These are phyloP conservation scores for Yamadazyma kitorensis DNA, from an alignment of 805 yeast species.

Conservation along the genomic window DNA sequence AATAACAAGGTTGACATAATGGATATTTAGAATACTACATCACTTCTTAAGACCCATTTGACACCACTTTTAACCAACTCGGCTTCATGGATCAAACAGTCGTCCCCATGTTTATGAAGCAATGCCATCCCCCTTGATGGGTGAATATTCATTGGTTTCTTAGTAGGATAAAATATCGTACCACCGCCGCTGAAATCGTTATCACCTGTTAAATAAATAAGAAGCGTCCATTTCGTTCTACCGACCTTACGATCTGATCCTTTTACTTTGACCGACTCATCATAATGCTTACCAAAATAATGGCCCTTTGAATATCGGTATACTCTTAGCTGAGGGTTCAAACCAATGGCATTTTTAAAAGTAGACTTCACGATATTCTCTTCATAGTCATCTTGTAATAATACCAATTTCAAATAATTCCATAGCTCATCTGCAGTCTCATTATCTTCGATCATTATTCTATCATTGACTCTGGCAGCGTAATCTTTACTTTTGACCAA, in stretches of 20 bases:
- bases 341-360: conserved; percentile 42
- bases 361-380: conserved; percentile 22
- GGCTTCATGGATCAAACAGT: conserved; percentile 60
- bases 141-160: conserved; percentile 33
- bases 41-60: conserved; percentile 64
- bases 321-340: conserved; percentile 54
- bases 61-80: conserved; percentile 48
- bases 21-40: conserved; percentile 35
- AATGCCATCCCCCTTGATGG: conserved; percentile 57
- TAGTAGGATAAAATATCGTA: conserved; percentile 48
- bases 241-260: too few relatives aligned
- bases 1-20: conserved; percentile 5
- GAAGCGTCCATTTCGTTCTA: conserved; percentile 55
- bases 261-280: conserved; percentile 47
- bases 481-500: conserved; percentile 46
- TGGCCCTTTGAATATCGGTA: conserved; percentile 58
- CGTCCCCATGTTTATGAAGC: conserved; percentile 65
- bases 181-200: conserved; percentile 59
- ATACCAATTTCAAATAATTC: conserved; percentile 34
- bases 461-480: conserved; percentile 58
- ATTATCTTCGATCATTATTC: conserved; percentile 41
- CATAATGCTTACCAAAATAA: conserved; percentile 59
- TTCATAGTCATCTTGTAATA: conserved; percentile 25
- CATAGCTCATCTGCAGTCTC: conserved; percentile 40
- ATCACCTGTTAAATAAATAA: conserved; percentile 56